These are phyloP conservation scores for Ustilago cynodontis DNA, from an alignment of 1,284 basidiomycete species.

Conservation along the genomic window DNA sequence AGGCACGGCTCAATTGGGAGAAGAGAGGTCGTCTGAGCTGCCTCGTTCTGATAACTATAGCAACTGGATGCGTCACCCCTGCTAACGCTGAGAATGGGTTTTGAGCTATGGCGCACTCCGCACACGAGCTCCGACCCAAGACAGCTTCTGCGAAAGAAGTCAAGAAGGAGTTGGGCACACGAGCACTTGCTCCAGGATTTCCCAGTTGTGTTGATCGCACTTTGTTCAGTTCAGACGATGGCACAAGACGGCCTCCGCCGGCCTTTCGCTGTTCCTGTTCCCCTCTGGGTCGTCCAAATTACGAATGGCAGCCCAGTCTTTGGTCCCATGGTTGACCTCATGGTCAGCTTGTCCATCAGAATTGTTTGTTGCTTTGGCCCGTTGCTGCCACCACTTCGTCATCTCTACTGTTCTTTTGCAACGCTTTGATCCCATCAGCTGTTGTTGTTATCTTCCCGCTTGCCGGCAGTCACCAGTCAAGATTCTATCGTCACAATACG, in stretches of 20 bases:
- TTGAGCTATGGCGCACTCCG: constrained; percentile 1
- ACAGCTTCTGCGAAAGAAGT: background rate
- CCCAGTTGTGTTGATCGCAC: background rate
- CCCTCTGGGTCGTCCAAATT: background rate
- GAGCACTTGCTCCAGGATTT: background rate
- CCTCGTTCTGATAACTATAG: background rate
- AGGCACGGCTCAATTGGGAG: background rate
- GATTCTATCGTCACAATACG: too few species aligned
- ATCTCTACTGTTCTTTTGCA: background rate
- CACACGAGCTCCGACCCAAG: constrained; percentile 7
- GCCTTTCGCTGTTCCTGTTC: constrained; percentile 3
- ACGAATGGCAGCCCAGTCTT: background rate
- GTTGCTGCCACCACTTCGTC: background rate
- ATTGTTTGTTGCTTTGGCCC: background rate
- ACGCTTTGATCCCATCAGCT: background rate
- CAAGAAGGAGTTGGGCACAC: background rate
- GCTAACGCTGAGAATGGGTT: background rate
- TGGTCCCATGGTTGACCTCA: background rate
- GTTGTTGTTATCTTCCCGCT: too few species aligned
- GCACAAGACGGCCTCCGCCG: constrained; percentile 2
- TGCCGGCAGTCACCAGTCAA: too few species aligned
- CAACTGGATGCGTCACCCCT: background rate
- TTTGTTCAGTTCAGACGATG: constrained; percentile 3
- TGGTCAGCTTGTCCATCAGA: background rate
- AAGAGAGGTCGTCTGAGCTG: background rate